These are phyloP conservation scores for Chalaropsis ovoidea DNA, from an alignment of 2,329 filamentous ascomycete species.

Conservation along the genomic window DNA sequence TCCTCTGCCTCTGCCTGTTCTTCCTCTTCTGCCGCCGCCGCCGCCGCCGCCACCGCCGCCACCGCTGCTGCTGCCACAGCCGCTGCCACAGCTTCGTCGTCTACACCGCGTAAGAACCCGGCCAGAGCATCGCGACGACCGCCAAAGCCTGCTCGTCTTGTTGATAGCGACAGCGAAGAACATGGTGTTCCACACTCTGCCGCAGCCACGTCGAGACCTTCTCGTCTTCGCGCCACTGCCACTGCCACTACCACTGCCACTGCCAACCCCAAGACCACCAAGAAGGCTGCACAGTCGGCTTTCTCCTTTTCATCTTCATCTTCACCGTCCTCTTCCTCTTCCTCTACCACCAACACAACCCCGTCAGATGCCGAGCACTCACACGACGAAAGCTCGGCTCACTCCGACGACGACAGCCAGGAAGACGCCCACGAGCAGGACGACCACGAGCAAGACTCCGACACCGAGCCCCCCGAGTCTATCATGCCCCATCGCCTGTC, in stretches of 20 bases:
- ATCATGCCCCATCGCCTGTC: slow-evolving; percentile 16
- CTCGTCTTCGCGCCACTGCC: neutral
- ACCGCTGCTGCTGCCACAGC: neutral
- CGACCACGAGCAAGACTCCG: neutral
- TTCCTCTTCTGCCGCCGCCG: too few species aligned
- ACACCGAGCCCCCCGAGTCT: slow-evolving; percentile 4
- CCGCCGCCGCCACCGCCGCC: neutral
- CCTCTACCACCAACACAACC: neutral
- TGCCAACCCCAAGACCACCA: neutral
- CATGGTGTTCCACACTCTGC: neutral
- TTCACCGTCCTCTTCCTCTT: neutral
- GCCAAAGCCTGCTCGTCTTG: slow-evolving; percentile 16
- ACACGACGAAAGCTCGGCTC: slow-evolving; percentile 13
- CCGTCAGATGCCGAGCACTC: slow-evolving; percentile 4
- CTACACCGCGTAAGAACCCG: slow-evolving; percentile 23
- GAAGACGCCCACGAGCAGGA: neutral
- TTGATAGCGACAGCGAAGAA: slow-evolving; percentile 19
- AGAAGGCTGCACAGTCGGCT: neutral
- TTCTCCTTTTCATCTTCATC: neutral
- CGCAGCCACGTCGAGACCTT: neutral
- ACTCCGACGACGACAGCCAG: neutral
- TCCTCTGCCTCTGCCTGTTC: neutral
- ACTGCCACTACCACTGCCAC: too few species aligned
- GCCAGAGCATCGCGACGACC: slow-evolving; percentile 17
- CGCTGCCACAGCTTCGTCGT: neutral